Evolutionary conservation across 208 protist species (phyloP), one percentile per base, ranked within the genome.

Genomic region (Sergeia podlipaevii): DNA sequence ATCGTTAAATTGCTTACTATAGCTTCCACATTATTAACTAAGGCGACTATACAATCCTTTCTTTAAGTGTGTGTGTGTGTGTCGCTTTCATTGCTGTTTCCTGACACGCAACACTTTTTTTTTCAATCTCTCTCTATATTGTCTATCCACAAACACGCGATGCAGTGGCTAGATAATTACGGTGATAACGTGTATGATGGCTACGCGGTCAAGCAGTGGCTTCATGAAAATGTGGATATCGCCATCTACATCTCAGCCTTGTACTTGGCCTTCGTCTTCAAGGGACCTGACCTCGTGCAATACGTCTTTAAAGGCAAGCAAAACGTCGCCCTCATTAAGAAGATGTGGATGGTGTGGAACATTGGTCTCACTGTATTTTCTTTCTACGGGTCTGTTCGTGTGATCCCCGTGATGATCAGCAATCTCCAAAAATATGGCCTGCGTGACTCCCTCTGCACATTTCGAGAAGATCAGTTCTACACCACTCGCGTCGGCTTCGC

Each of bases 311-410:
- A 60, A 29, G 60, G 74, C 17, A 80, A 88, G 23, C 70, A 82
- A 7, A 62, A 77, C 18, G 27, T 77, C 5, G 27, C 49, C 11
- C 42, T 85, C 46, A 77, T 84, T 38, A 78, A 77, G 59, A 75
- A 68, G 60, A 17, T 46, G 26, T 83, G 76, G 76, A 84, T 77
- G 44, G 3, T 89, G 8, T 97, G 92, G 90, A 97, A 97, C 58
- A 39, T 90, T 4, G 41, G 69, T 8, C 76, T 97, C 28, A 78
- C 83, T 5, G 63, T 83, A 34, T 96, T 95, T 60, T 96, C 88
- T 21, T 60, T 89, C 28, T 73, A 77, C 46, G 89, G 87, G 28
- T 64, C 74, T 24, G 63, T 78, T 26, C 72, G 72, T 50, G 71
- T 80, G 11, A 67, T 75, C 0, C 85, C 82, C 26, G 64, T 61